A percentile compares a stretch with the other conserved stretches of the same genome.
Conservation (phyloP, 805 yeast species). For the Saccharomycopsis sp. region DNA sequence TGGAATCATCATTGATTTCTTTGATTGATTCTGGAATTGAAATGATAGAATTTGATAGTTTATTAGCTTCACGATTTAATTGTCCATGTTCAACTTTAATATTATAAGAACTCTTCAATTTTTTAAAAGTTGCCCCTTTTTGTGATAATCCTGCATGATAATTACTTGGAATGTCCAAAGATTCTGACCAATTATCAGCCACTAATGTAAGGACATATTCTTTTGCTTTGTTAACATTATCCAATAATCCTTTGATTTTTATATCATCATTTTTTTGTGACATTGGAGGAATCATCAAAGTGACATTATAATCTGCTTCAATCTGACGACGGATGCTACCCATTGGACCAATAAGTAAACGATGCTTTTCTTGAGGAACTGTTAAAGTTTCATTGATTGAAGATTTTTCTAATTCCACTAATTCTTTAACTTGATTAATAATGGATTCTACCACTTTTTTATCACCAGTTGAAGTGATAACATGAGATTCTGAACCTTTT, state of each 20-base stretch:
- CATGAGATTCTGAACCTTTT: constrained; percentile 44
- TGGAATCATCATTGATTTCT: constrained; percentile 31
- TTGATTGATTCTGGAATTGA: constrained; percentile 31
- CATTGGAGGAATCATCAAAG: constrained; percentile 55
- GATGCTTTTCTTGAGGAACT: constrained; percentile 64
- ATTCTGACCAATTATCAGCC: constrained; percentile 43
- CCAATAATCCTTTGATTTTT: constrained; percentile 56
- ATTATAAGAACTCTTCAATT: constrained; percentile 38
- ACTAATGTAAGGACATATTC: constrained; percentile 45
- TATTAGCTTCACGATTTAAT: constrained; percentile 37
- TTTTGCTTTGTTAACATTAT: constrained; percentile 51
- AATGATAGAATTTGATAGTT: constrained; percentile 28
- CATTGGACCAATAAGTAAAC: constrained; percentile 69
- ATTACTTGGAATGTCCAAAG: constrained; percentile 45
- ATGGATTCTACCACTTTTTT: constrained; percentile 61
- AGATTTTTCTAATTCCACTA: constrained; percentile 58
- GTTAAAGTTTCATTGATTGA: constrained; percentile 40
- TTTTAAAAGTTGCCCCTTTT: constrained; percentile 52
- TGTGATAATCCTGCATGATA: constrained; percentile 55
- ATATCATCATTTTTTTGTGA: constrained; percentile 39
- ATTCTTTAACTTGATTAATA: constrained; percentile 45
- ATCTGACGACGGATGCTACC: constrained; percentile 66
- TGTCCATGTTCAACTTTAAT: constrained; percentile 55
- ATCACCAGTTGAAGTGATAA: constrained; percentile 65
- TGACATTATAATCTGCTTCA: constrained; percentile 59